phyloP scores from a whole-genome alignment of 2,329 filamentous ascomycete genomes.

The Kalmusia sp. region DNA sequence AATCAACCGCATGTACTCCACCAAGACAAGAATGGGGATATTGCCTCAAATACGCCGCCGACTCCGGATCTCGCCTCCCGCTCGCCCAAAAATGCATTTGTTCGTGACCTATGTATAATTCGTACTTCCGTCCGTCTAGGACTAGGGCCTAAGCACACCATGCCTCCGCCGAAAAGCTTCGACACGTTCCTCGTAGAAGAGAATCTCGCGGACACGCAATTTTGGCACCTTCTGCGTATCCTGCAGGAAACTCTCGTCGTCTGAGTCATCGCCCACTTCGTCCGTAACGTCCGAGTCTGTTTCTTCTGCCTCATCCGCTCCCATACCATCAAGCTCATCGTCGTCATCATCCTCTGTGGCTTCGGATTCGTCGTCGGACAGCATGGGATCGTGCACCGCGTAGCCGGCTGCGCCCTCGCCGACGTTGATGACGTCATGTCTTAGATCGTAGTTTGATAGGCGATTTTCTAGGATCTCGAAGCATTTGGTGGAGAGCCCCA shows the following conservation, averaged over 20 bases:
- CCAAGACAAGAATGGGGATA: no score
- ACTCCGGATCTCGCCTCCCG: no score
- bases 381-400: conserved; percentile 36
- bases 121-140: no score
- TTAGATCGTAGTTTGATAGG: conserved; percentile 52
- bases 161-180: conserved; percentile 81
- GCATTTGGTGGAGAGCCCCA: conserved; percentile 78
- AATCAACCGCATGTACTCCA: no score
- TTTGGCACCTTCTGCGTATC: conserved; percentile 57
- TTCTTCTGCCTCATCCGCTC: conserved; percentile 54
- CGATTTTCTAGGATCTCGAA: conserved; percentile 79
- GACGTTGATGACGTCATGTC: conserved; percentile 36
- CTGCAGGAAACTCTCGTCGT: conserved; percentile 60
- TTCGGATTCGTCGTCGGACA: conserved; percentile 47
- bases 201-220: conserved; percentile 75
- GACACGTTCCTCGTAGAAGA: conserved; percentile 82
- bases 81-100: no score
- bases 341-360: conserved; percentile 53
- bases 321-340: conserved; percentile 60
- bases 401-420: conserved; percentile 32
- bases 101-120: no score
- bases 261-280: conserved; percentile 50
- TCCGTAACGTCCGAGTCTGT: conserved; percentile 43
- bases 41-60: no score
- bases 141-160: conserved; percentile 43